phyloP scores from a whole-genome alignment of 352 stramenopile genomes.

The Phytophthora ohioensis region DNA sequence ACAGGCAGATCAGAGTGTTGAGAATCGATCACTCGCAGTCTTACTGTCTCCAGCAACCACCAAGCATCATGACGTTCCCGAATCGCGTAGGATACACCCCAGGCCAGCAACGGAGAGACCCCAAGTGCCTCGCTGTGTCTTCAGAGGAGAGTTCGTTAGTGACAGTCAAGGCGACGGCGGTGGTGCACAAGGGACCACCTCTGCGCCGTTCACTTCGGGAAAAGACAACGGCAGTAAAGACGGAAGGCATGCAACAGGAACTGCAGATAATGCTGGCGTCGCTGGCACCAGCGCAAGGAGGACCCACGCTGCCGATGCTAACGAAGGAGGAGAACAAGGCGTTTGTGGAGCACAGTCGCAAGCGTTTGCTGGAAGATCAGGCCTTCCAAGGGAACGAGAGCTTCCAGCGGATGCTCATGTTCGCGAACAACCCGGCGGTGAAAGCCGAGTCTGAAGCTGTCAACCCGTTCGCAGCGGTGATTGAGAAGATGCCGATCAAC shows the following conservation, averaged over 20 bases:
- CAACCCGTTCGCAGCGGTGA: slow-evolving; percentile 35
- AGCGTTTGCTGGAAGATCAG: slow-evolving; percentile 44
- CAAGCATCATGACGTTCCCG: slow-evolving; percentile 62
- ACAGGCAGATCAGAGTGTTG: neutral
- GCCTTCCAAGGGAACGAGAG: slow-evolving; percentile 39
- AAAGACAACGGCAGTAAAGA: neutral
- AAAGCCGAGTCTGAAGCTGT: slow-evolving; percentile 1
- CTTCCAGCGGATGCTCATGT: slow-evolving; percentile 38
- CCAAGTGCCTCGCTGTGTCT: slow-evolving; percentile 30
- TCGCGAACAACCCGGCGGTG: slow-evolving; percentile 33
- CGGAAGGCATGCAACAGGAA: slow-evolving; percentile 32
- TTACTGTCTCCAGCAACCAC: neutral
- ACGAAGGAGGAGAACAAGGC: slow-evolving; percentile 26
- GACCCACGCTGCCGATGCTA: slow-evolving; percentile 10
- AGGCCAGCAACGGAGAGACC: slow-evolving; percentile 48
- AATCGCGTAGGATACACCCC: slow-evolving; percentile 63
- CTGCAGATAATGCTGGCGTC: slow-evolving; percentile 34
- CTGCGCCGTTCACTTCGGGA: neutral
- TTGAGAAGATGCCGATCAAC: slow-evolving; percentile 43
- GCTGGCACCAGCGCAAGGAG: slow-evolving; percentile 26
- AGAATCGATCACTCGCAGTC: slow-evolving; percentile 25
- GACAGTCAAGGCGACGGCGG: neutral
- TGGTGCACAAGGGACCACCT: slow-evolving; percentile 6
- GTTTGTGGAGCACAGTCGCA: slow-evolving; percentile 31
- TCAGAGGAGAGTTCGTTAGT: neutral